Evolutionary conservation across 805 yeast genomes (phyloP).

Genomic region (Ogataea philodendri): DNA sequence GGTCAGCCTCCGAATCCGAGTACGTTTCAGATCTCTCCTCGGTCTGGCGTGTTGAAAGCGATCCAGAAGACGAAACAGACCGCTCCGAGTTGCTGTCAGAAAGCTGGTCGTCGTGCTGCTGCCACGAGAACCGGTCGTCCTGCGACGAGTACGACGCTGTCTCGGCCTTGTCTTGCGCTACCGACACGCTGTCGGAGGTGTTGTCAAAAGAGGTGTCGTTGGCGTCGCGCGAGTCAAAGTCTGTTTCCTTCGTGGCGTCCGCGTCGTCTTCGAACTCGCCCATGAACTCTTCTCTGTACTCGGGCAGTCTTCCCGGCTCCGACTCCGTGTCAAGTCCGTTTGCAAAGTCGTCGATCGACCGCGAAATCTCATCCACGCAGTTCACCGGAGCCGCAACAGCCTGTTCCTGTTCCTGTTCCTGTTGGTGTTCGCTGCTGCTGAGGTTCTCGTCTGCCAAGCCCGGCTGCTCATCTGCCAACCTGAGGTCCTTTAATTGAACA

Average conservation of each 20-base stretch:
- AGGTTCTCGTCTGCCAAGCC: no score
- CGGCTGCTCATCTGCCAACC: no score
- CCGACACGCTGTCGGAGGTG: slow-evolving; percentile 3
- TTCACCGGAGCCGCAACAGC: slow-evolving; percentile 3
- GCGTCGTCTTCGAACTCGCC: slow-evolving; percentile 5
- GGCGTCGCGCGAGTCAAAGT: background rate
- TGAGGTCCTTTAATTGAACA: no score
- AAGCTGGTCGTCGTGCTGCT: slow-evolving; percentile 14
- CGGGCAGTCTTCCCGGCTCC: background rate
- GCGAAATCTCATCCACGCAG: slow-evolving; percentile 19
- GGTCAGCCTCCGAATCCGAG: slow-evolving; percentile 14
- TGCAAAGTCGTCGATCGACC: slow-evolving; percentile 20
- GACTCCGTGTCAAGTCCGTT: slow-evolving; percentile 3
- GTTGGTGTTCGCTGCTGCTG: no score
- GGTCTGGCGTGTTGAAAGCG: slow-evolving; percentile 21
- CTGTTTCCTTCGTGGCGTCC: background rate
- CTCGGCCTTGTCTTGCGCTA: background rate
- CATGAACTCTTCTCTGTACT: slow-evolving; percentile 4
- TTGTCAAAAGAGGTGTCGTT: slow-evolving; percentile 4
- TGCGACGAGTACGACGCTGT: background rate
- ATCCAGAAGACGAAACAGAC: slow-evolving; percentile 23
- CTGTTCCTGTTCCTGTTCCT: no score
- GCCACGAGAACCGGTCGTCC: slow-evolving; percentile 19
- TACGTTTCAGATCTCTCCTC: slow-evolving; percentile 11
- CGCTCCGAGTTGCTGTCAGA: slow-evolving; percentile 15